Evolutionary conservation across 305 asterid species (phyloP).

Genomic region (Andrographis paniculata): DNA sequence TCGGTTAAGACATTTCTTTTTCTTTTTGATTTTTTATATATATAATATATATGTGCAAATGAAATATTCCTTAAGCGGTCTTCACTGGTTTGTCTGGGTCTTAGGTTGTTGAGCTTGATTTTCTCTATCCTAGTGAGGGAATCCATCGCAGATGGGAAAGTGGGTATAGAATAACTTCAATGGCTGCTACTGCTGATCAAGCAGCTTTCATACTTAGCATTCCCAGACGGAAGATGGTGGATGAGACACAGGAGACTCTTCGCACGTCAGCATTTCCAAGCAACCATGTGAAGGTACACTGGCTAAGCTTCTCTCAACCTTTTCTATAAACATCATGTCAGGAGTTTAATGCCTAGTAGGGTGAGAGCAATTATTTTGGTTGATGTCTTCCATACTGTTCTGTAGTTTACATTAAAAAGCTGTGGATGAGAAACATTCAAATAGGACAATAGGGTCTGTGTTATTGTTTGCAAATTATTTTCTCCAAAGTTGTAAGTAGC

Average conservation of each 20-base stretch:
- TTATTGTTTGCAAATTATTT: too few relatives aligned
- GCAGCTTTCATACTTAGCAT: conserved; percentile 64
- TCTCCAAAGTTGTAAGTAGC: too few relatives aligned
- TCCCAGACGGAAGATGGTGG: conserved; percentile 61
- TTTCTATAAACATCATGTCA: too few relatives aligned
- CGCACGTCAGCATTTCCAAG: conserved; percentile 86
- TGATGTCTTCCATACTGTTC: too few relatives aligned
- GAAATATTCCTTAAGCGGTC: conserved; percentile 8
- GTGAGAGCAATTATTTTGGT: too few relatives aligned
- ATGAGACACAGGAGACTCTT: conserved; percentile 76
- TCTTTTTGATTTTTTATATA: not conserved
- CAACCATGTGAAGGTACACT: conserved; percentile 71
- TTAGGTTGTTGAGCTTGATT: conserved; percentile 73
- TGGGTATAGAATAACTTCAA: conserved; percentile 71
- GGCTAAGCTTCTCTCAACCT: too few relatives aligned
- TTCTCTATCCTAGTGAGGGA: conserved; percentile 77
- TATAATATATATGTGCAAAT: too few relatives aligned
- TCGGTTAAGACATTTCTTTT: too few relatives aligned
- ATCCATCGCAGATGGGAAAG: conserved; percentile 74
- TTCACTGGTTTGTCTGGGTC: not conserved
- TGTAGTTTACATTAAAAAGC: too few relatives aligned
- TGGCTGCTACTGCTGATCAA: conserved; percentile 79
- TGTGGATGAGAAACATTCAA: too few relatives aligned
- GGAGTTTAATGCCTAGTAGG: too few relatives aligned
- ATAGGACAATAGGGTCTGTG: too few relatives aligned